phyloP scores from a whole-genome alignment of 192 early-diverging fungal species.

The Nowakowskiella sp. region DNA sequence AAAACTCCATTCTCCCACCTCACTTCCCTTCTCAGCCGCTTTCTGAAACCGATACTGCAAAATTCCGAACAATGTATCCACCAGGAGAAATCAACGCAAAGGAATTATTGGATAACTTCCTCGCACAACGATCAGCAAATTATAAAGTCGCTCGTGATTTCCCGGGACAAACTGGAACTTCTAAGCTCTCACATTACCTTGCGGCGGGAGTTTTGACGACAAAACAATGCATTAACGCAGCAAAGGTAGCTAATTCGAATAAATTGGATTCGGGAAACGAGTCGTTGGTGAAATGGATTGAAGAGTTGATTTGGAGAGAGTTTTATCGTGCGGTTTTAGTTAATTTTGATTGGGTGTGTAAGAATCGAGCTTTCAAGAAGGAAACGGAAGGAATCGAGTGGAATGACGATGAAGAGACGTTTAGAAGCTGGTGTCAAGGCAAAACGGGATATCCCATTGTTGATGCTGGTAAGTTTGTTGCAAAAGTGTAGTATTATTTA shows the following conservation, averaged over 20 bases:
- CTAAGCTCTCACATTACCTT: slow-evolving; percentile 40
- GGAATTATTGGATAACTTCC: slow-evolving; percentile 26
- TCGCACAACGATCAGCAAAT: slow-evolving; percentile 11
- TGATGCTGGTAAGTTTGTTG: slow-evolving; percentile 41
- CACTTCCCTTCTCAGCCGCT: background rate
- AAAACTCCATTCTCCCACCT: background rate
- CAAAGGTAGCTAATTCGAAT: slow-evolving; percentile 32
- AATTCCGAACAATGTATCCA: slow-evolving; percentile 26
- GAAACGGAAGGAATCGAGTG: slow-evolving; percentile 44
- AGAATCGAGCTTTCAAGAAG: slow-evolving; percentile 45
- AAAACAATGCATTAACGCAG: slow-evolving; percentile 43
- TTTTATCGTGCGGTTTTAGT: slow-evolving; percentile 56
- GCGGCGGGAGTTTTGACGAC: slow-evolving; percentile 42
- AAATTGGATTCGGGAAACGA: slow-evolving; percentile 42
- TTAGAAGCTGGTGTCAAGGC: slow-evolving; percentile 53
- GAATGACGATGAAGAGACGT: slow-evolving; percentile 36
- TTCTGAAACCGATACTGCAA: background rate
- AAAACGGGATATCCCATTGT: slow-evolving; percentile 59
- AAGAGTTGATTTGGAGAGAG: slow-evolving; percentile 56
- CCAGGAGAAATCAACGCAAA: slow-evolving; percentile 47
- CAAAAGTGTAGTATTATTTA: background rate
- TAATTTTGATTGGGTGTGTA: slow-evolving; percentile 49
- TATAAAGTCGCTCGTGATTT: slow-evolving; percentile 44
- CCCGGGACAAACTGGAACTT: slow-evolving; percentile 19
- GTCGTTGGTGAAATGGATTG: slow-evolving; percentile 50